Base-by-base conservation (phyloP, 805 yeast species). In the Wickerhamomyces chaumierensis region DNA sequence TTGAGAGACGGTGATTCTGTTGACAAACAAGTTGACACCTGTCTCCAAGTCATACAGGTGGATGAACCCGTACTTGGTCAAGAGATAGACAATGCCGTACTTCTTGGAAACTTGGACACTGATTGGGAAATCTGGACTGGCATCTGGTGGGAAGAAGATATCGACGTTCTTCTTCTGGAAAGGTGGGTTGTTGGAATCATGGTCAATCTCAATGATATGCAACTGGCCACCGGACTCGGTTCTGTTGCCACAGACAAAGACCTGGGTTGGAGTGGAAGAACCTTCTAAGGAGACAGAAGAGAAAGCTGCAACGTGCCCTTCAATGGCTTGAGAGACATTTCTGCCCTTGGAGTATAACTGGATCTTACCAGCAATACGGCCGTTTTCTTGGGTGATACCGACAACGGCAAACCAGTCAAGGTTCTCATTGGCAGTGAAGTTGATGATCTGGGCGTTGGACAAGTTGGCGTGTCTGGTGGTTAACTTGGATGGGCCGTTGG, bases 131-230 rank as follows among this genome's bases (percentile, higher is more conserved):
- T 92, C 99, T 58, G 82, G 83, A 32, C 83, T 70, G 35, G 95
- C 95, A 65, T 94, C 98, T 20, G 95, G 88, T 28, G 98, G 98
- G 74, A 90, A 87, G 64, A 83, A 92, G 44, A 92, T 78, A 52
- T 90, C 97, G 36, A 84, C 92, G 35, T 84, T 75, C 61, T 87
- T 87, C 72, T 94, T 92, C 44, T 75, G 73, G 66, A 82, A 92
- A n/a, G 96, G 95, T 51, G 80, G 74, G 33, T 75, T 74, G 40
- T 78, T 79, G 16, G 81, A 82, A 50, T 78, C 84, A 58, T 92
- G 97, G 60, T 92, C 99, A 53, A 94, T 92, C 66, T 94, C 98
- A 48, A 90, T 84, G 49, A 92, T 77, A 62, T 88, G 95, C 59
- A 92, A 71, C 58, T 78, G 81, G 46, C 88, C 87, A 45, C 71